Evolutionary conservation across 108 stramenopile species (phyloP), one percentile per base, ranked within the genome.

Genomic region (Pseudonitzschia multiseries): DNA sequence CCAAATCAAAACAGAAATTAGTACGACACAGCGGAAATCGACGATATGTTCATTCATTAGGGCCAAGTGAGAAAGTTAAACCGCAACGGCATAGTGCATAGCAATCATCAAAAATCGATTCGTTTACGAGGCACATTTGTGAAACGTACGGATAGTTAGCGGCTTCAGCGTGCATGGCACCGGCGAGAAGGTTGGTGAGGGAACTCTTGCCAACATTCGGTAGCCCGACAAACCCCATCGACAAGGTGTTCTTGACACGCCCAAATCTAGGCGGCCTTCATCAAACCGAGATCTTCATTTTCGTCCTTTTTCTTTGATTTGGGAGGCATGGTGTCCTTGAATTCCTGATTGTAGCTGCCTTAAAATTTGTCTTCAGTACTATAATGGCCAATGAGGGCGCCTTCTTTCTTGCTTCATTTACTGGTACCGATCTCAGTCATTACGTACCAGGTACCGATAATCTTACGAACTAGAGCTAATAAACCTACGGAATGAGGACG

Each of bases 171-270:
- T 97, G 94, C 32, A 33, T 76, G 43, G 89, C 87, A 68, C 93
- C 91, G 33, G 92, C 88, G 29, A 97, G 80, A 27, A 97, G 83
- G 80, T 97, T 97, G 50, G 95, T 96, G 33, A 96, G 78, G 33
- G 89, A 81, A 17, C 86, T 88, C 80, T 99, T 99, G 42, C 99
- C 99, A 10, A 99, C 98, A 82, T 99, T 99, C 60, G 99, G 99
- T 20, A 99, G 83, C 29, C 99, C 93, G 46, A 93, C 86, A 76
- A 93, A 93, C 26, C 93, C 96, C 96, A 96, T 96, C 53, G 85
- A 71, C 50, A 96, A 75, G 51, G 66, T 67, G 17, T 67, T 67
- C 66, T 67, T 67, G 27, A 67, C 66, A 13, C 66, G 66, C 5
- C 66, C 66, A 54, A 70, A 70, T 28, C 96, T 90, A 65, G n/a